Evolutionary conservation across 768 basidiomycete species (phyloP).

Genomic region (Lanmaoa rubissima): DNA sequence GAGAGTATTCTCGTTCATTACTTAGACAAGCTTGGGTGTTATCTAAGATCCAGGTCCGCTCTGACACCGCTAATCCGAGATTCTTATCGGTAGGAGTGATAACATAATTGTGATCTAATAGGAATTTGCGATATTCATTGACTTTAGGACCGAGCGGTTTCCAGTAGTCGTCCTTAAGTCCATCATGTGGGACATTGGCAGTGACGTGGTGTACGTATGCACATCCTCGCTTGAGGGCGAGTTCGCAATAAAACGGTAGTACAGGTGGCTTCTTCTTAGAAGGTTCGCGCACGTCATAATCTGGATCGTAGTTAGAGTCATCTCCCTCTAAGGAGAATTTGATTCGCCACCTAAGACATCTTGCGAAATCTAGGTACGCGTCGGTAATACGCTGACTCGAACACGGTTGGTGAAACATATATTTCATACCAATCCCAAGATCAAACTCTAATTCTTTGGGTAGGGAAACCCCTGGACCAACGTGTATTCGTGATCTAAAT

Average conservation of each 20-base stretch:
- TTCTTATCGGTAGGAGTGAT: too few relatives aligned
- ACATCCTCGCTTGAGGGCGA: too few relatives aligned
- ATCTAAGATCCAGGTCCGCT: too few relatives aligned
- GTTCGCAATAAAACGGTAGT: too few relatives aligned
- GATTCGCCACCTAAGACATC: conserved; percentile 6
- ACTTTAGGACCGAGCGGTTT: conserved; percentile 6
- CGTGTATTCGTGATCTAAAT: too few relatives aligned
- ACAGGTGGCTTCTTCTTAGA: background rate
- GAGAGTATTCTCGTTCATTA: too few relatives aligned
- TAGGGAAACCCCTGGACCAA: too few relatives aligned
- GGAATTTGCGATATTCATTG: background rate
- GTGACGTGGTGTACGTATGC: too few relatives aligned
- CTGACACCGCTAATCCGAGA: too few relatives aligned
- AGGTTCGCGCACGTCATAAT: conserved; percentile 3
- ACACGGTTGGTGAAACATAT: conserved; percentile 1
- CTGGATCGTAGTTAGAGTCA: conserved; percentile 2
- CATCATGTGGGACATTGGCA: too few relatives aligned
- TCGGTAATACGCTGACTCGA: background rate
- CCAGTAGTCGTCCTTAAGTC: background rate
- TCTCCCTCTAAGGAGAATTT: background rate
- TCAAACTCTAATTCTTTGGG: too few relatives aligned
- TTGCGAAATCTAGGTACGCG: conserved; percentile 10
- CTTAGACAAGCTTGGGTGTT: too few relatives aligned
- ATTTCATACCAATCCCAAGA: conserved; percentile 8
- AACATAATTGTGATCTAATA: background rate